Base-by-base conservation (phyloP, 164 flowering plant species). In the Brasenia schreberi region DNA sequence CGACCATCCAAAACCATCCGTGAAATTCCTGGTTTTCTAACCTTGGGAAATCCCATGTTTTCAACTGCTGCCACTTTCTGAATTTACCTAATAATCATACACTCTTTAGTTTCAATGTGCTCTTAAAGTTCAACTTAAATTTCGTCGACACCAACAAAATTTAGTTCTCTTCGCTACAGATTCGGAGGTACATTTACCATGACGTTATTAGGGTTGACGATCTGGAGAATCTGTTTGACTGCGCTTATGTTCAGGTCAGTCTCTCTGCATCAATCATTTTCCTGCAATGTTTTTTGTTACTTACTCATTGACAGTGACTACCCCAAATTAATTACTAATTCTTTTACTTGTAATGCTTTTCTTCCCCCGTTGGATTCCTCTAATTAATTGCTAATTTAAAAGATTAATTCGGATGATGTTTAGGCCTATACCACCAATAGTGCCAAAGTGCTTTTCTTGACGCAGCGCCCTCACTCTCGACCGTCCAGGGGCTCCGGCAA, bases 381-480 rank as follows among this genome's bases (percentile, higher is more conserved):
- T 33, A 33, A 33, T 33, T 33, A 33, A 33, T 33, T 33, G 39
- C 39, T 33, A 33, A 33, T 33, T 33, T 33, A 1, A 33, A 33
- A 33, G 4, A 1, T 33, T 33, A 33, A 33, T 33, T 33, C 4
- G 39, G 39, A 33, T 33, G 39, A 33, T 33, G 39, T 33, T 33
- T 33, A 79, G 79, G 33, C 76, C 1, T 78, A 75, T 64, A 78
- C 70, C 10, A 75, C 72, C 19, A 78, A 78, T 68, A 68, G 67
- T 5, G 78, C 81, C 0, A 78, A 73, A 63, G 81, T 75, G 65
- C 62, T 75, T 4, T 78, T 78, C 67, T n/a, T 78, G 53, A 72
- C 75, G 9, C 78, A 70, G 39, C 72, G 74, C 42, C 78, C 81
- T 2, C 78, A 75, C 66, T 12, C 76, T 4, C 69, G 76, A 74